Conservation (phyloP, 1,139 yeast species). For the Geotrichum macrosporum region DNA sequence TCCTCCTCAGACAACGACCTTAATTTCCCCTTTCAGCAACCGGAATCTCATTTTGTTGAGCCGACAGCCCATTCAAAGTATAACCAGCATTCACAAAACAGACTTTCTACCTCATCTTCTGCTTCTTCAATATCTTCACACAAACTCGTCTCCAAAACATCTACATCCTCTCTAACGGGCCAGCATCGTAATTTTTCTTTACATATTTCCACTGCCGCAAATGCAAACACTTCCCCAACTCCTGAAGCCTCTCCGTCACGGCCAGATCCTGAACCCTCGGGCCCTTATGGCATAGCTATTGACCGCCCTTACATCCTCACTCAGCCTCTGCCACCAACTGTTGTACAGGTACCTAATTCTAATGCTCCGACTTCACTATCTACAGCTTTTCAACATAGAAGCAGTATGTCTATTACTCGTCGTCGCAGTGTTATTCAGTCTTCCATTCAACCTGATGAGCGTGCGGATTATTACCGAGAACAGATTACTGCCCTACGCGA, state of each 20-base stretch:
- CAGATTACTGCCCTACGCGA: slow-evolving; percentile 33
- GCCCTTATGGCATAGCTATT: neutral
- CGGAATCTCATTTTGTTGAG: too few relatives aligned
- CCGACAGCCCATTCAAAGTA: slow-evolving; percentile 1
- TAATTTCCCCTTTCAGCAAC: slow-evolving; percentile 5
- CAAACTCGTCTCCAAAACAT: slow-evolving; percentile 6
- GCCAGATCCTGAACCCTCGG: neutral
- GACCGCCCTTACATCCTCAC: neutral
- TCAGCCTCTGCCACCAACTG: neutral
- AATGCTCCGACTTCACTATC: neutral
- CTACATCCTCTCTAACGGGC: slow-evolving; percentile 8
- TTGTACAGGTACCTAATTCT: neutral
- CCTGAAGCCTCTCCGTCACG: neutral
- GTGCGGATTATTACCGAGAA: slow-evolving; percentile 14
- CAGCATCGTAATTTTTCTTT: slow-evolving; percentile 11
- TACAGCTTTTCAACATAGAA: slow-evolving; percentile 4
- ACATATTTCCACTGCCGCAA: neutral
- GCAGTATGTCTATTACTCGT: slow-evolving; percentile 12
- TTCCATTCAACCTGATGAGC: slow-evolving; percentile 1
- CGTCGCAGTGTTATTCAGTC: slow-evolving; percentile 10
- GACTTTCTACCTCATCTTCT: slow-evolving; percentile 10
- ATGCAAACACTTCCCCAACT: neutral
- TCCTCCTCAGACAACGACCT: too few relatives aligned
- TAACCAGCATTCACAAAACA: slow-evolving; percentile 2
- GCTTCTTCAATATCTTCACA: slow-evolving; percentile 12